Evolutionary conservation across 352 stramenopile species (phyloP), one percentile per base, ranked within the genome.

Genomic region (Globisporangium iwayamae): DNA sequence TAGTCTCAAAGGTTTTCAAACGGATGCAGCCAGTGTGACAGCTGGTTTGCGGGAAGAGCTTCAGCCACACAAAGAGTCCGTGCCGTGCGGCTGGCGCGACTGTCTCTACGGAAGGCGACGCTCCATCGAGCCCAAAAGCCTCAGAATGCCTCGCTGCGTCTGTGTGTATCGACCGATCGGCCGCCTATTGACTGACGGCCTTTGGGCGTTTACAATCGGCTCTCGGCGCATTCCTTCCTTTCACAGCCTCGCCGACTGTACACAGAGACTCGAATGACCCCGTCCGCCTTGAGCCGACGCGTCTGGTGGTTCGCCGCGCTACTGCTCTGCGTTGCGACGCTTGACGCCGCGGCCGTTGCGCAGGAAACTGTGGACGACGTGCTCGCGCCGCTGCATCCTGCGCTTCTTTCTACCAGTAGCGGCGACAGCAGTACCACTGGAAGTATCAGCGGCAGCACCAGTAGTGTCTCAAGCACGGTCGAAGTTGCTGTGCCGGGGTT

Each of bases 201-300:
- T 53, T 3, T 56, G 46, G 22, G 9, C 46, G 46, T 30, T 16
- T 52, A 16, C 25, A n/a, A 8, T 41, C 32, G 4, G 48, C 25
- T 28, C 25, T 41, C 32, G 50, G 16, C 32, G 50, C 50, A 56
- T 56, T 56, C 28, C 28, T n/a, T 39, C 32, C 36, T n/a, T 34
- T 18, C 51, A 57, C 51, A 57, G 51, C 30, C 36, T 41, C 36
- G 51, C 30, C 10, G 51, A n/a, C 51, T 57, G 51, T 57, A 57
- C 51, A 45, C 18, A 18, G 16, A 14, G 4, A 11, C 28, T 14
- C 51, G 30, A 57, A 57, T 57, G 51, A 43, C 51, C 30, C 45
- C 30, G 20, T 57, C 22, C 51, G 32, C 50, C 34, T 34, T 22
- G 48, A 18, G 51, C 16, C 51, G 51, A 41, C 28, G 36, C 39